These are phyloP conservation scores for Trichaptum fuscoviolaceum DNA, from an alignment of 768 basidiomycete species.

Conservation along the genomic window DNA sequence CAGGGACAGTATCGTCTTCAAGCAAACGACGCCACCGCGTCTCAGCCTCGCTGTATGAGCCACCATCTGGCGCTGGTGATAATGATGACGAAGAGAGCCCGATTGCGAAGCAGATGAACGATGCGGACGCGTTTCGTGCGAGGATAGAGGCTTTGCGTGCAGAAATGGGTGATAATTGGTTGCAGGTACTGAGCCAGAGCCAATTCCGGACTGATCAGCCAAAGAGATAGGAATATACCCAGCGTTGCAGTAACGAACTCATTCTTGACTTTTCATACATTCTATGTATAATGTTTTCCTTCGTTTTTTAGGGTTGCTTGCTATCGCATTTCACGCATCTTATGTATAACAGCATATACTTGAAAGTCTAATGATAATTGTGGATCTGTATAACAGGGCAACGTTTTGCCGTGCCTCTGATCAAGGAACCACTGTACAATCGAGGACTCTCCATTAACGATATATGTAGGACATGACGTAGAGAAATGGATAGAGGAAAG, in stretches of 20 bases:
- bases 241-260: neutral
- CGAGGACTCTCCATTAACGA: neutral
- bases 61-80: conserved; percentile 24
- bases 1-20: conserved; percentile 30
- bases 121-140: conserved; percentile 69
- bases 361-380: neutral
- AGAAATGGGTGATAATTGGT: conserved; percentile 88
- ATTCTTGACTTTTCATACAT: neutral
- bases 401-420: neutral
- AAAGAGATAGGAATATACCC: neutral
- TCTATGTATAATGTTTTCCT: neutral
- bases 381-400: neutral
- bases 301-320: neutral
- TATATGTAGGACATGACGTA: conserved; percentile 1
- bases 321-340: neutral
- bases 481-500: neutral
- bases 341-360: neutral
- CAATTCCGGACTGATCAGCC: conserved; percentile 18
- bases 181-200: conserved; percentile 78
- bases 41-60: conserved; percentile 62
- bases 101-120: conserved; percentile 33
- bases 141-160: conserved; percentile 76
- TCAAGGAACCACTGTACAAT: neutral
- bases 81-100: conserved; percentile 21
- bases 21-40: conserved; percentile 46